These are phyloP conservation scores for Porphyra umbilicalis DNA, from an alignment of 31 red algal species.

Conservation along the genomic window DNA sequence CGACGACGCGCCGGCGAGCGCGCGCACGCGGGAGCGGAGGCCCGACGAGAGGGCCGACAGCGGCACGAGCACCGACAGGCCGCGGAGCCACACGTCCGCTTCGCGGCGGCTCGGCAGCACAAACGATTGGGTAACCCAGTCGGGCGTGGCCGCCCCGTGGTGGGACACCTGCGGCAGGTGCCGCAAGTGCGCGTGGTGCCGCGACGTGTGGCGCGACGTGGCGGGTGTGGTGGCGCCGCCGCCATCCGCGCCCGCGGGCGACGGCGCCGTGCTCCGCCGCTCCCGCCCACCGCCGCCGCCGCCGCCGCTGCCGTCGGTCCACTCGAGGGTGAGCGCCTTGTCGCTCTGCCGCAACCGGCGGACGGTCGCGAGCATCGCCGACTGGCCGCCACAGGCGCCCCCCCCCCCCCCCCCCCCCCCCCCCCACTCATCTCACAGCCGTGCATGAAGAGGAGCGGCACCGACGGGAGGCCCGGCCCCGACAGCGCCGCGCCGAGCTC, in stretches of 20 bases:
- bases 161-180: not conserved
- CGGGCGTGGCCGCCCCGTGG: not conserved
- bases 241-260: too few relatives aligned
- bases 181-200: too few relatives aligned
- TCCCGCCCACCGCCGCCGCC: too few relatives aligned
- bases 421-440: not conserved
- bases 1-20: not conserved
- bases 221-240: not conserved
- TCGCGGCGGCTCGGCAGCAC: constrained; percentile 18
- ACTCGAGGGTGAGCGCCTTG: not conserved
- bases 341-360: not conserved
- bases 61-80: constrained; percentile 41
- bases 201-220: too few relatives aligned
- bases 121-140: constrained; percentile 16
- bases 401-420: not conserved
- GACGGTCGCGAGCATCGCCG: not conserved
- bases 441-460: not conserved
- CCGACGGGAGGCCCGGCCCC: not conserved
- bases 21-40: constrained; percentile 14
- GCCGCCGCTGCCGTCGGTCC: not conserved
- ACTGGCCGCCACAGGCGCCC: not conserved
- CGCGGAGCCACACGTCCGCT: constrained; percentile 49
- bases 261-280: too few relatives aligned
- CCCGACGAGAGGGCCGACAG: not conserved
- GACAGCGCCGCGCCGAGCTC: not conserved